A percentile compares a stretch with the other conserved stretches of the same genome.
Evolutionary conservation across 2,329 filamentous ascomycete genomes (phyloP).

Genomic region (Didymella lethalis): DNA sequence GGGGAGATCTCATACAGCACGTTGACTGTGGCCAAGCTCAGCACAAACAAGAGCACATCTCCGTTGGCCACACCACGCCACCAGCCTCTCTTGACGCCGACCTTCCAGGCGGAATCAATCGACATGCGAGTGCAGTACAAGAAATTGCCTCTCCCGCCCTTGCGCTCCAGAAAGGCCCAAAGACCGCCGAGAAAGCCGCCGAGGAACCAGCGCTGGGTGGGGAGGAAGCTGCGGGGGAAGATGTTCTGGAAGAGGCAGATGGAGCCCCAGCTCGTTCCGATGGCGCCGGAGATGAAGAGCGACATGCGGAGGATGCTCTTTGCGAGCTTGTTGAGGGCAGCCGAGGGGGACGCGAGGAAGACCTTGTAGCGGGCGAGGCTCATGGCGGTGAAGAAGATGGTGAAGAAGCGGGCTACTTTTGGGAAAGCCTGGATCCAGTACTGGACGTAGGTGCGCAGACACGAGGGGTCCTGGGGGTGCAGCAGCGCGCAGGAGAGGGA

Average conservation of each 20-base stretch:
- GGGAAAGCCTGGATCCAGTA: constrained; percentile 89
- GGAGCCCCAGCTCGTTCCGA: constrained; percentile 86
- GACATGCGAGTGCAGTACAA: constrained; percentile 80
- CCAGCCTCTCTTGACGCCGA: constrained; percentile 88
- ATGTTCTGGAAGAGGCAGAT: constrained; percentile 87
- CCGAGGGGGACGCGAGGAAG: constrained; percentile 73
- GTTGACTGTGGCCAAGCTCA: constrained; percentile 79
- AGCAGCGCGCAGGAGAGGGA: constrained; percentile 88
- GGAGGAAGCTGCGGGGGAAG: constrained; percentile 75
- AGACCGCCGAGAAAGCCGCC: constrained; percentile 85
- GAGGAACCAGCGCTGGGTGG: constrained; percentile 88
- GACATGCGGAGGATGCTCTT: constrained; percentile 76
- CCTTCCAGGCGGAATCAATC: constrained; percentile 87
- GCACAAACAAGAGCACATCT: constrained; percentile 83
- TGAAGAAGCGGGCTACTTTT: constrained; percentile 76
- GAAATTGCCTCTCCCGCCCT: constrained; percentile 68
- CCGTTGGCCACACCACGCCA: constrained; percentile 84
- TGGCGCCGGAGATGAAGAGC: constrained; percentile 80
- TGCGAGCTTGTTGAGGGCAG: constrained; percentile 71
- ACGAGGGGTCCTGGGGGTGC: constrained; percentile 88
- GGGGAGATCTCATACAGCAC: constrained; percentile 78
- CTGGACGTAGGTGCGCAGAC: constrained; percentile 83
- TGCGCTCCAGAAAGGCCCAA: constrained; percentile 80
- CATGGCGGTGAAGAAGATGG: constrained; percentile 75
- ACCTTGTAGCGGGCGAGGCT: constrained; percentile 72